phyloP scores from a whole-genome alignment of 2,329 filamentous ascomycete genomes.

The Calonectria multiphialidica region DNA sequence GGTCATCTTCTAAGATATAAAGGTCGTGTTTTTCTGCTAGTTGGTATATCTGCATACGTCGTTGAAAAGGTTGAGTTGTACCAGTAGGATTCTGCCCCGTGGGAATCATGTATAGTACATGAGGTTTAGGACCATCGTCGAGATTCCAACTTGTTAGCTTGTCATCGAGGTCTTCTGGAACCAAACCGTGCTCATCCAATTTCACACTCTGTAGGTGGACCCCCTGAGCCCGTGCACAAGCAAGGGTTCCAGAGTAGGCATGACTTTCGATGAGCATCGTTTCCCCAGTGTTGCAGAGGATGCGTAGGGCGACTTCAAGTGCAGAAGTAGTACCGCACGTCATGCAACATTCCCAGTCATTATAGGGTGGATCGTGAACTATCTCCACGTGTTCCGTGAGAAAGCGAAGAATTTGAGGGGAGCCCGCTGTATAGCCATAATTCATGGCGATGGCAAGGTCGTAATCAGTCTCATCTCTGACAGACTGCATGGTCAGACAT shows the following conservation, averaged over 20 bases:
- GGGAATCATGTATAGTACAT: conserved; percentile 67
- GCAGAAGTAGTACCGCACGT: conserved; percentile 76
- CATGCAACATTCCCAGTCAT: conserved; percentile 78
- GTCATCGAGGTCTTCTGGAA: conserved; percentile 71
- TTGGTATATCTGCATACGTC: conserved; percentile 77
- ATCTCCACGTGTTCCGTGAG: conserved; percentile 83
- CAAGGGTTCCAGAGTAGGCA: conserved; percentile 52
- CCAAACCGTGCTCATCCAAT: conserved; percentile 2
- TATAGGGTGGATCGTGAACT: conserved; percentile 78
- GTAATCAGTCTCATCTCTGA: conserved; percentile 30
- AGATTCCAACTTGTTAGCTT: conserved; percentile 75
- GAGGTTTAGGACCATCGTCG: conserved; percentile 55
- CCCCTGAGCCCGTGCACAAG: neutral
- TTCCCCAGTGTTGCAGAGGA: conserved; percentile 73
- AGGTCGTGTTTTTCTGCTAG: conserved; percentile 83
- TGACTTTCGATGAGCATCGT: conserved; percentile 78
- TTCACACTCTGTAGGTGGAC: neutral
- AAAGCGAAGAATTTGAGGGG: conserved; percentile 77
- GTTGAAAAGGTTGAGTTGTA: conserved; percentile 74
- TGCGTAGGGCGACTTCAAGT: conserved; percentile 74
- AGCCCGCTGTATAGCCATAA: conserved; percentile 80
- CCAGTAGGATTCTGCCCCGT: conserved; percentile 90
- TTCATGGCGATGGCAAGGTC: conserved; percentile 70
- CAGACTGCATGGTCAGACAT: neutral
- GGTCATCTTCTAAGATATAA: conserved; percentile 87